Base-by-base conservation (phyloP, 208 protist species). In the Naegleria lovaniensis region DNA sequence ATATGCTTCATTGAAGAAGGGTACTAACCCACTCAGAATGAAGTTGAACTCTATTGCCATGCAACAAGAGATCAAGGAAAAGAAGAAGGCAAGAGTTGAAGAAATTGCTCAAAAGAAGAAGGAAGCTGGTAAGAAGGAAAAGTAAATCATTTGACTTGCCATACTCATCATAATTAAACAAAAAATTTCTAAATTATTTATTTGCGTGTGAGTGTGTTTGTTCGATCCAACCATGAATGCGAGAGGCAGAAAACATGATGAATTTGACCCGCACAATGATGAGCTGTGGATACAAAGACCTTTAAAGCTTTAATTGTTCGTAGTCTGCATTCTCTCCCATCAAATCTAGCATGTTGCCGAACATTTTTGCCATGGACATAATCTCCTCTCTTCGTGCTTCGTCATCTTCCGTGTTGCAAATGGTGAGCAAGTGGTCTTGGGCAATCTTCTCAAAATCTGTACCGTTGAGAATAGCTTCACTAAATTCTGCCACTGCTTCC, bases 81-180 rank as follows among this genome's bases (percentile, higher is more conserved):
- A 38, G 11, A 89, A 89, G 48, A 40, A 89, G 36, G 85, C n/a
- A 67, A 39, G 41, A 89, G 2, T n/a, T 11, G 85, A 33, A 52
- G 9, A 40, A 89, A 89, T 89, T 89, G 85, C 85, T 25, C 36
- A 39, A 38, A 89, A 89, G 48, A 89, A 89, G 48, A 41, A 89
- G 36, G 22, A 58, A 58, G 25, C 25, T 13, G 67, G 67, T 36
- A 79, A 79, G 67, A 79, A 79, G 29, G 67, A 79, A 79, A 79
- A 36, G 67, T 67, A 67, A 67, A 67, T 67, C 43, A 48, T 48
- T 48, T 48, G 43, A 48, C 43, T 48, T 48, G 5, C 55, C 22
- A 67, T 3, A 29, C 55, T 29, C 55, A 29, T 67, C 22, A 67
- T 29, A 15, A 67, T 67, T 29, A 67, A 67, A 67, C 11, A 67